Evolutionary conservation across 1,284 basidiomycete genomes (phyloP).

Genomic region (Sporisorium reilianum): DNA sequence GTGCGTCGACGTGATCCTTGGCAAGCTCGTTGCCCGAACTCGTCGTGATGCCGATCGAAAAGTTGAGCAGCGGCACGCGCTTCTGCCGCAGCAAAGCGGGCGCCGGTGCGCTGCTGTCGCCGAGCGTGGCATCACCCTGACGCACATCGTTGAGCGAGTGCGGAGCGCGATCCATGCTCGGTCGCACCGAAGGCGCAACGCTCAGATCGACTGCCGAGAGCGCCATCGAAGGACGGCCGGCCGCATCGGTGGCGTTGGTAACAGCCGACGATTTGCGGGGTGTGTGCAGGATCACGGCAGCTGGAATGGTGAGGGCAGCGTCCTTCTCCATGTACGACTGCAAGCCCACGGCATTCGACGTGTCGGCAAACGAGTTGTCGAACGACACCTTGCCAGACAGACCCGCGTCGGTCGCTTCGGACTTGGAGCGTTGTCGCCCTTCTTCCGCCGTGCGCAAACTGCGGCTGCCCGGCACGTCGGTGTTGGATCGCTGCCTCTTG

Average conservation of each 20-base stretch:
- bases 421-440: constrained; percentile 17
- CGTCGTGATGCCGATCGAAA: constrained; percentile 39
- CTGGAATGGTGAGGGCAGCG: constrained; percentile 18
- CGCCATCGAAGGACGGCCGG: constrained; percentile 5
- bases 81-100: constrained; percentile 28
- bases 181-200: constrained; percentile 9
- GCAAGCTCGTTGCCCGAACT: constrained; percentile 16
- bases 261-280: constrained; percentile 16
- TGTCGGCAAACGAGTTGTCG: constrained; percentile 14
- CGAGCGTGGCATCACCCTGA: constrained; percentile 6
- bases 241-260: constrained; percentile 9
- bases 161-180: constrained; percentile 20
- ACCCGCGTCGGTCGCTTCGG: constrained; percentile 15
- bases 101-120: constrained; percentile 2
- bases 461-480: constrained; percentile 5
- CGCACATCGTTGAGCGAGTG: constrained; percentile 21
- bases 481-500: constrained; percentile 10
- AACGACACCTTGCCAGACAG: constrained; percentile 24
- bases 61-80: constrained; percentile 39
- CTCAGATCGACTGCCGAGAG: constrained; percentile 15
- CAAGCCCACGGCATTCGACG: constrained; percentile 5
- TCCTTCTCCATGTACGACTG: constrained; percentile 22
- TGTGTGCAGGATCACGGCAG: constrained; percentile 37
- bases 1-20: constrained; percentile 18
- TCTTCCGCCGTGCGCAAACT: constrained; percentile 18